Percentiles rank a stretch among this genome's conserved stretches.
phyloP scores from a whole-genome alignment of 805 yeast genomes.

The Lipomyces orientalis region DNA sequence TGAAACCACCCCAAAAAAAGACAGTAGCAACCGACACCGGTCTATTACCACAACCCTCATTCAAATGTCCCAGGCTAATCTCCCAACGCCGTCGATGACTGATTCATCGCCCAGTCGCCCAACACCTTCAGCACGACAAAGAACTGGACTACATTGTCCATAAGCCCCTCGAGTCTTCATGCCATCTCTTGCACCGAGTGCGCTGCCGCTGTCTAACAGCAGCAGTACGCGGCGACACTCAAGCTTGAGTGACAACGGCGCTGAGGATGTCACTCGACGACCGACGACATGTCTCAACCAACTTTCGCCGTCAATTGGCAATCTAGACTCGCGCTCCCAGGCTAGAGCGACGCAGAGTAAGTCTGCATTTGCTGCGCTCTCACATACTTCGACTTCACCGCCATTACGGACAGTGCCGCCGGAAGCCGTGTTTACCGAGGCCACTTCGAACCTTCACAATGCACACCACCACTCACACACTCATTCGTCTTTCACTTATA shows the following conservation, averaged over 20 bases:
- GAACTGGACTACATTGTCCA: background rate
- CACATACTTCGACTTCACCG: background rate
- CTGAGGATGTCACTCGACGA: background rate
- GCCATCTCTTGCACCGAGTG: constrained; percentile 9
- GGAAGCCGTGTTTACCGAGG: background rate
- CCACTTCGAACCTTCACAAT: background rate
- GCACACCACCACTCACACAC: background rate
- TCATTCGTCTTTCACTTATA: background rate
- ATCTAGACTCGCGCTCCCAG: constrained; percentile 2
- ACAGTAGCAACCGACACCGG: background rate
- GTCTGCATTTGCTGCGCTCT: background rate
- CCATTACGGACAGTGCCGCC: background rate
- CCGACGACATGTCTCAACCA: background rate
- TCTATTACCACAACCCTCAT: background rate
- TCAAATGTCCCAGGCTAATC: background rate
- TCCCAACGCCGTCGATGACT: background rate
- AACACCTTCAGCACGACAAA: background rate
- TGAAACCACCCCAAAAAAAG: background rate
- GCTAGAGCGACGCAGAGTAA: background rate
- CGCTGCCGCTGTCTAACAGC: background rate
- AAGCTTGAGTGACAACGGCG: background rate
- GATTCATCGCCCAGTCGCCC: background rate
- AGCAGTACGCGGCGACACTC: constrained; percentile 2
- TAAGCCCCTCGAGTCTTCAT: background rate
- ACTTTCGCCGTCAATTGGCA: background rate